These are phyloP conservation scores for Ogataea salicorniae DNA, from an alignment of 805 yeast genomes.

Conservation along the genomic window DNA sequence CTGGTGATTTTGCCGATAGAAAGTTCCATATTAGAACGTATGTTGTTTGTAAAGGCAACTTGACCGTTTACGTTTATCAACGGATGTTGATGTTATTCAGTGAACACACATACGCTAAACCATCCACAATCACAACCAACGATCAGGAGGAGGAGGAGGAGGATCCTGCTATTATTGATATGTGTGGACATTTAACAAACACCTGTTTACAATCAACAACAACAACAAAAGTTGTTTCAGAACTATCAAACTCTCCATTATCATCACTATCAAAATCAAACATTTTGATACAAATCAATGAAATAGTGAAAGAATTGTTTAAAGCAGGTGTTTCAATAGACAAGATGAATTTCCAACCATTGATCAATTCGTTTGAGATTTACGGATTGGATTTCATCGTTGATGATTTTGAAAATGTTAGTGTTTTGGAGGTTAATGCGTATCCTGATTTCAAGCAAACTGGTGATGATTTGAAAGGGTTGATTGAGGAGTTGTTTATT, in stretches of 20 bases:
- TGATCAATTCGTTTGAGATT: conserved; percentile 76
- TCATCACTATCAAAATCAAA: conserved; percentile 29
- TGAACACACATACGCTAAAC: conserved; percentile 39
- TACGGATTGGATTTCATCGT: conserved; percentile 89
- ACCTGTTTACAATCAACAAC: conserved; percentile 72
- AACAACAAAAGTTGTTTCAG: conserved; percentile 45
- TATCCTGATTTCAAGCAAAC: conserved; percentile 98
- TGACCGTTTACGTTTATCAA: conserved; percentile 74
- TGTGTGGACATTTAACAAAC: conserved; percentile 84
- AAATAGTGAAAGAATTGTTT: conserved; percentile 64
- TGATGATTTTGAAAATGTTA: conserved; percentile 47
- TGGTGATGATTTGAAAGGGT: conserved; percentile 62
- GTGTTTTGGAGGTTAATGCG: conserved; percentile 79
- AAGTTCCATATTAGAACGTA: conserved; percentile 90
- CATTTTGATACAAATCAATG: conserved; percentile 53
- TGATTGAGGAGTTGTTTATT: conserved; percentile 65
- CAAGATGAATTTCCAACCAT: conserved; percentile 77
- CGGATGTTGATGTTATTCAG: conserved; percentile 84
- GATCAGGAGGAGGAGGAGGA: neutral
- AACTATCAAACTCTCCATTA: conserved; percentile 51
- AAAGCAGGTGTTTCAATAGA: conserved; percentile 78
- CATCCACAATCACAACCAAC: conserved; percentile 18
- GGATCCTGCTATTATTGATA: conserved; percentile 32
- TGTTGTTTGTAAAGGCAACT: conserved; percentile 67
- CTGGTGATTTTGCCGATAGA: conserved; percentile 52